phyloP scores from a whole-genome alignment of 768 basidiomycete genomes.

The Termitomyces sp. region DNA sequence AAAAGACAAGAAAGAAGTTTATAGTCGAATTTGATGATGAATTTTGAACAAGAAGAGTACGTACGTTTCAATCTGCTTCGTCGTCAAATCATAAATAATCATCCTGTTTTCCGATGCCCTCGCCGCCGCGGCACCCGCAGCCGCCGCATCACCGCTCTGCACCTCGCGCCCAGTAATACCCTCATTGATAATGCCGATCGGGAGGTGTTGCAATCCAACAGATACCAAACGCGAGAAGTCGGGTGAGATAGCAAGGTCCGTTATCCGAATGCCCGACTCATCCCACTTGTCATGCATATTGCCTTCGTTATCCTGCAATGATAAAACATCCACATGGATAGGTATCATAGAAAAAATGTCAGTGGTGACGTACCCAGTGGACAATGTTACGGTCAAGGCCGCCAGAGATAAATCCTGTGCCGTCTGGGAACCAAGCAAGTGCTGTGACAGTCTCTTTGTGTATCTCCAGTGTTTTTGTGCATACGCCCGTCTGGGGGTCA shows the following conservation, averaged over 20 bases:
- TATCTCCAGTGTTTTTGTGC: constrained; percentile 56
- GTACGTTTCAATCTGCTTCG: constrained; percentile 65
- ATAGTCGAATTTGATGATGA: not conserved
- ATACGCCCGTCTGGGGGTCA: constrained; percentile 61
- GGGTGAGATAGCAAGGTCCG: constrained; percentile 83
- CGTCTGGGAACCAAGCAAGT: constrained; percentile 84
- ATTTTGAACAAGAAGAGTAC: constrained; percentile 21
- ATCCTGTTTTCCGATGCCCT: constrained; percentile 52
- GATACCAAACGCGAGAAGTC: constrained; percentile 80
- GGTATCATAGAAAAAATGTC: not conserved
- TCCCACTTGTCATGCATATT: constrained; percentile 67
- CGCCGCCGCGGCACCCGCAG: constrained; percentile 23
- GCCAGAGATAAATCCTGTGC: constrained; percentile 84
- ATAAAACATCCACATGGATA: constrained; percentile 6
- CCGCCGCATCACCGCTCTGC: constrained; percentile 10
- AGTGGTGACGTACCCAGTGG: constrained; percentile 59
- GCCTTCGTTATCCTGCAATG: constrained; percentile 68
- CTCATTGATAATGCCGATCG: constrained; percentile 15
- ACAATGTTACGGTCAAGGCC: constrained; percentile 81
- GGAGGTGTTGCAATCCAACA: constrained; percentile 50
- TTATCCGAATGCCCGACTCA: constrained; percentile 69
- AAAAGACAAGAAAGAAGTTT: not conserved
- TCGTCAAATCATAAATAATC: constrained; percentile 71
- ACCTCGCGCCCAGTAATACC: constrained; percentile 13
- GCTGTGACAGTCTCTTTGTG: constrained; percentile 85